These are phyloP conservation scores for Tardiomyces digboiensis DNA, from an alignment of 1,139 yeast genomes.

Conservation along the genomic window DNA sequence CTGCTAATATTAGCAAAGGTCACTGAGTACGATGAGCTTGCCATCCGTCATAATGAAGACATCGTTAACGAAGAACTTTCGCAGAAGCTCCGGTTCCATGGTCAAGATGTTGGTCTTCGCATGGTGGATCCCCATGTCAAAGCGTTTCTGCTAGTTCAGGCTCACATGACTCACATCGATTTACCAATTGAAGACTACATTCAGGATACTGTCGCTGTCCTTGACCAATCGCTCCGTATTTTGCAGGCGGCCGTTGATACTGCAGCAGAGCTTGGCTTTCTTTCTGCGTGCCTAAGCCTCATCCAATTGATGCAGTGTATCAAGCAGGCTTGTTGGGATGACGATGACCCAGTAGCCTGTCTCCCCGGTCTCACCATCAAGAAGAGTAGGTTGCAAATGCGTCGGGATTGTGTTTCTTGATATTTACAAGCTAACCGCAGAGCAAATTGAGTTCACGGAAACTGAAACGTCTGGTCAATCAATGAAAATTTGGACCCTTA, in stretches of 20 bases:
- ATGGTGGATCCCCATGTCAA: constrained; percentile 97
- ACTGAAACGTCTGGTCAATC: not conserved
- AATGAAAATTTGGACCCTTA: not conserved
- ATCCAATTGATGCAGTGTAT: constrained; percentile 74
- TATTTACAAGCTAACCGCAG: no score
- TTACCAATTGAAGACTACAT: constrained; percentile 92
- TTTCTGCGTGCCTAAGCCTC: constrained; percentile 48
- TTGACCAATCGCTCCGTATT: constrained; percentile 92
- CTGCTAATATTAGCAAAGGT: constrained; percentile 69
- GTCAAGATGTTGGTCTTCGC: constrained; percentile 39
- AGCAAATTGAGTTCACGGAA: not conserved
- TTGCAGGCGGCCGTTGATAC: constrained; percentile 89
- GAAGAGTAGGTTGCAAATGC: no score
- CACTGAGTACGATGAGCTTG: constrained; percentile 82
- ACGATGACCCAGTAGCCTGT: constrained; percentile 56
- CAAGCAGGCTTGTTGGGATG: constrained; percentile 85
- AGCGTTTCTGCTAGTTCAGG: constrained; percentile 77
- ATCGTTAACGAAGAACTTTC: constrained; percentile 87
- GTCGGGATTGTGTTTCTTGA: no score
- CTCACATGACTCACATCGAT: constrained; percentile 73
- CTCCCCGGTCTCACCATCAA: constrained; percentile 55
- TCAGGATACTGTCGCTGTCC: constrained; percentile 87
- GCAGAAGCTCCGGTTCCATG: constrained; percentile 67
- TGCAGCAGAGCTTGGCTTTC: constrained; percentile 74
- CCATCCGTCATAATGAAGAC: constrained; percentile 95